phyloP scores from a whole-genome alignment of 2,329 filamentous ascomycete species.

The Orbilia brochopaga region DNA sequence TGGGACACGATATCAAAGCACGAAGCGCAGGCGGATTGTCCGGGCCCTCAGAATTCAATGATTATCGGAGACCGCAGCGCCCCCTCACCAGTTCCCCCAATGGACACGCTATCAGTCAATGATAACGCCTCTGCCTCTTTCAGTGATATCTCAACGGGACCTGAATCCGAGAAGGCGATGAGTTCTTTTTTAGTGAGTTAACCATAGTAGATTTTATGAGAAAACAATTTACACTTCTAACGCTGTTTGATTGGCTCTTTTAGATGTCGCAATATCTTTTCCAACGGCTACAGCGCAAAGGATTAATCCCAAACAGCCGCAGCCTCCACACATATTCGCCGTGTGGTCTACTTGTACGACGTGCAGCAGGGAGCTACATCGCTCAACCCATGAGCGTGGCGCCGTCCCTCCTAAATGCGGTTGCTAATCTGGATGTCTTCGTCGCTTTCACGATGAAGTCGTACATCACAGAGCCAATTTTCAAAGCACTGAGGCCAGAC shows the following conservation, averaged over 20 bases:
- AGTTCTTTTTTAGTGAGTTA: slow-evolving; percentile 30
- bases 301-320: slow-evolving; percentile 23
- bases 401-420: slow-evolving; percentile 59
- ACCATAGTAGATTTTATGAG: too few relatives aligned
- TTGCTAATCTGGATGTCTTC: slow-evolving; percentile 60
- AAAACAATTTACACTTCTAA: too few relatives aligned
- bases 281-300: slow-evolving; percentile 44
- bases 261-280: slow-evolving; percentile 49
- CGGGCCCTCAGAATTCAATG: slow-evolving; percentile 12
- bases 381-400: slow-evolving; percentile 59
- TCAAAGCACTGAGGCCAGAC: slow-evolving; percentile 58
- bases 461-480: slow-evolving; percentile 61
- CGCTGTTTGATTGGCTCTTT: neutral
- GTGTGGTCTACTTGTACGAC: slow-evolving; percentile 32
- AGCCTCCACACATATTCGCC: slow-evolving; percentile 15
- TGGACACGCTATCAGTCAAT: slow-evolving; percentile 2
- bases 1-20: slow-evolving; percentile 49
- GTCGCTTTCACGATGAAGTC: slow-evolving; percentile 63
- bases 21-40: slow-evolving; percentile 25
- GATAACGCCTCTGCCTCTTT: slow-evolving; percentile 13
- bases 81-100: slow-evolving; percentile 17
- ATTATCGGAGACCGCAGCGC: slow-evolving; percentile 28
- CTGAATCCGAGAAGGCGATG: slow-evolving; percentile 30
- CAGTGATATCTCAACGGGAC: slow-evolving; percentile 16
- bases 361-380: slow-evolving; percentile 57